Percentiles rank a stretch among this genome's conserved stretches.
These are phyloP conservation scores for Akanthomyces muscarius DNA, from an alignment of 2,329 filamentous ascomycete species.

Conservation along the genomic window DNA sequence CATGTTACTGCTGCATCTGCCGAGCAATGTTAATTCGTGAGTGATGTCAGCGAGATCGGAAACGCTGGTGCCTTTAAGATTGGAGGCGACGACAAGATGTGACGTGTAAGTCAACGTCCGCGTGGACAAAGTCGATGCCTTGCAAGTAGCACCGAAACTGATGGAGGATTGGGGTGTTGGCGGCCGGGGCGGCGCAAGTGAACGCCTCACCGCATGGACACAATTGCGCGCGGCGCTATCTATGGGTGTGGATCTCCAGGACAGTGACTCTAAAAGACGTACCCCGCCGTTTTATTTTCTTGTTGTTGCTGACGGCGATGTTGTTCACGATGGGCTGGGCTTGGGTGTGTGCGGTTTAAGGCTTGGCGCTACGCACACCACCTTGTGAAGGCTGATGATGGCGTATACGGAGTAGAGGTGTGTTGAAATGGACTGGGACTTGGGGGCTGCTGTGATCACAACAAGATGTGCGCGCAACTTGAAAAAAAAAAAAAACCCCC, in stretches of 20 bases:
- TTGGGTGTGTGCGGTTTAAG: background rate
- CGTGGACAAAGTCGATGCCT: background rate
- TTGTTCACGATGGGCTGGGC: background rate
- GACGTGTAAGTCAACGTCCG: background rate
- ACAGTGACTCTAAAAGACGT: background rate
- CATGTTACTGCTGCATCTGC: background rate
- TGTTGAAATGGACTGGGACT: background rate
- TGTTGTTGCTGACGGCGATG: background rate
- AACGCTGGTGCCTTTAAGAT: background rate
- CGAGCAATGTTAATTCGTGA: background rate
- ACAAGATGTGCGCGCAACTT: background rate
- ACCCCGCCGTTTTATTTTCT: background rate
- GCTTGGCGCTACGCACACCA: background rate
- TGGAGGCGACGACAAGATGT: background rate
- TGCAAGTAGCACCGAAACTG: background rate
- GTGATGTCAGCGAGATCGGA: background rate
- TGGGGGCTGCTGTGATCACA: background rate
- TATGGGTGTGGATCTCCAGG: background rate
- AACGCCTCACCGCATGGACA: background rate
- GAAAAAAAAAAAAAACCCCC: background rate
- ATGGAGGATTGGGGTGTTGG: background rate
- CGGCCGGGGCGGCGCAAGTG: background rate
- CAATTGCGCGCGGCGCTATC: background rate
- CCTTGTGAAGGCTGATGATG: too few relatives aligned
- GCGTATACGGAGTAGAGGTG: too few relatives aligned